phyloP scores from a whole-genome alignment of 495 filamentous ascomycete species.

The Aeminium ludgeri region DNA sequence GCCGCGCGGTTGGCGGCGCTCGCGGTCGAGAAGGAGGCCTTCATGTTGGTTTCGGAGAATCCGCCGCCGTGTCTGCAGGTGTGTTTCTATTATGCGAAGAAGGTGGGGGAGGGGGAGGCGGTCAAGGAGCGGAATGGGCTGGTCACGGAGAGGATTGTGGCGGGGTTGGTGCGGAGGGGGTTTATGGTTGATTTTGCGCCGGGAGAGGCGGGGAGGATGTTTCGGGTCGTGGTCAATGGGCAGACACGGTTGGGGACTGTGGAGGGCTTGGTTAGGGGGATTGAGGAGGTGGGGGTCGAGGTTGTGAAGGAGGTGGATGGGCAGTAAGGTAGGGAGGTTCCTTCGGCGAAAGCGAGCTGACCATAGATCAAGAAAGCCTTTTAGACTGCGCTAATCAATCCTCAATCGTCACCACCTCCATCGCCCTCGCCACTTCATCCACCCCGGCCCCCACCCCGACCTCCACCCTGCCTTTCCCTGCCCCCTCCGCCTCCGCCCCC shows the following conservation, averaged over 20 bases:
- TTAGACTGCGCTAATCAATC: too few species aligned
- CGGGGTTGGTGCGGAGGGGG: constrained; percentile 48
- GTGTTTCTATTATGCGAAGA: constrained; percentile 71
- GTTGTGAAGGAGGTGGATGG: too few species aligned
- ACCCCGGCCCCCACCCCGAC: background rate
- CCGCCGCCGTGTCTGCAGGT: constrained; percentile 85
- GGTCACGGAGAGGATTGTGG: constrained; percentile 51
- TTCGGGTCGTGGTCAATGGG: constrained; percentile 74
- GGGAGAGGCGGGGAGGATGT: constrained; percentile 61
- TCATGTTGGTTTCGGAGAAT: constrained; percentile 54
- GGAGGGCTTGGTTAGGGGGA: constrained; percentile 55
- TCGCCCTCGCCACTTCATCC: background rate
- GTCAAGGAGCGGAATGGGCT: constrained; percentile 44
- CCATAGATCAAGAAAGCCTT: too few species aligned
- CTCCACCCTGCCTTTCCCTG: background rate
- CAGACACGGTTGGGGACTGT: constrained; percentile 56
- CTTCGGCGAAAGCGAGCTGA: too few species aligned
- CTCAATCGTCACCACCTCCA: too few species aligned
- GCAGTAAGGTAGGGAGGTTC: too few species aligned
- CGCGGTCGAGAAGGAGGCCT: constrained; percentile 36
- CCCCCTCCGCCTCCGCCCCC: too few species aligned
- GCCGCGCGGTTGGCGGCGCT: constrained; percentile 48
- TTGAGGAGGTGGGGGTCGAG: constrained; percentile 43
- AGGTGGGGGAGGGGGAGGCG: constrained; percentile 32
- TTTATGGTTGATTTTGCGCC: constrained; percentile 95